Evolutionary conservation across 2,329 filamentous ascomycete species (phyloP).

Genomic region (Dryadomyces quercivorus): DNA sequence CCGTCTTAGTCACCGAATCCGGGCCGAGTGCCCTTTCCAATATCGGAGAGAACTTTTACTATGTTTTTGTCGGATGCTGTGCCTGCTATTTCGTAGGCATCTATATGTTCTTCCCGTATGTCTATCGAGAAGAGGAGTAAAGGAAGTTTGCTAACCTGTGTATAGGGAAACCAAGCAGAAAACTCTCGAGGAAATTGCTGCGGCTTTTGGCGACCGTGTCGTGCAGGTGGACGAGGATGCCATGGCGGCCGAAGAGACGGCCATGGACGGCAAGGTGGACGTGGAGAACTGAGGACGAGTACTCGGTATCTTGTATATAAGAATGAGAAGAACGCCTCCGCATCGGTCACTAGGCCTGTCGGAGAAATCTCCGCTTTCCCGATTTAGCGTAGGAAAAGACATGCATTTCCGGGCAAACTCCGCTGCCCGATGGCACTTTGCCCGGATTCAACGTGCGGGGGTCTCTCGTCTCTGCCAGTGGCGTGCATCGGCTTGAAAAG

Average conservation of each 20-base stretch:
- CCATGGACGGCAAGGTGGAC: background rate
- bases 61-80: constrained; percentile 44
- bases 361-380: too few species aligned
- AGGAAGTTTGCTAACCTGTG: too few species aligned
- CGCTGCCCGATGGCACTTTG: too few species aligned
- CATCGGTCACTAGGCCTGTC: too few species aligned
- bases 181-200: constrained; percentile 35
- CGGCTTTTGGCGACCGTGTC: constrained; percentile 33
- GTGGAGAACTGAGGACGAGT: too few species aligned
- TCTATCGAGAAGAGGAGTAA: background rate
- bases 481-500: too few species aligned
- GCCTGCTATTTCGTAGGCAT: constrained; percentile 36
- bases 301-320: too few species aligned
- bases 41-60: constrained; percentile 47
- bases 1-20: constrained; percentile 30
- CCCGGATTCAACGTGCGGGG: too few species aligned
- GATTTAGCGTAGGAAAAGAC: too few species aligned
- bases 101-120: constrained; percentile 40
- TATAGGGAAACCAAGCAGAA: constrained; percentile 33
- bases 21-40: constrained; percentile 43
- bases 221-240: constrained; percentile 13
- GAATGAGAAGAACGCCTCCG: too few species aligned
- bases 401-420: too few species aligned
- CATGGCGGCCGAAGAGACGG: background rate
- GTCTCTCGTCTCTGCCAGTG: too few species aligned